phyloP scores from a whole-genome alignment of 192 early-diverging fungal species.

The Coemansia sp. region DNA sequence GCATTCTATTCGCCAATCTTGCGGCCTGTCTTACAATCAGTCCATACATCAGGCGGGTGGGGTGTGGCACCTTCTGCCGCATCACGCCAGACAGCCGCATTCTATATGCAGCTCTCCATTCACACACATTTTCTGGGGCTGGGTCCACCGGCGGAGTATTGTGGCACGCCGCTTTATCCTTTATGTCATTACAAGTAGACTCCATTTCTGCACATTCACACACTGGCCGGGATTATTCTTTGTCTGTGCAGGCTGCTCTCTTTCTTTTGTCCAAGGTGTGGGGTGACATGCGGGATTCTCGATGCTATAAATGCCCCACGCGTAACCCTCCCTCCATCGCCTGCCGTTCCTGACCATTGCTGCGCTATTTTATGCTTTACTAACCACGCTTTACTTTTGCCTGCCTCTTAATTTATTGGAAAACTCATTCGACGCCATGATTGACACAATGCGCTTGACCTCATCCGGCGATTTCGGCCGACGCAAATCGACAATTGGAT shows the following conservation, averaged over 20 bases:
- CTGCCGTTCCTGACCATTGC: neutral
- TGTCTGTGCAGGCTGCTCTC: neutral
- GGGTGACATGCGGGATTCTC: neutral
- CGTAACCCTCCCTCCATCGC: neutral
- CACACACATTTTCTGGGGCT: neutral
- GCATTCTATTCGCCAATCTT: neutral
- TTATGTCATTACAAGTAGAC: neutral
- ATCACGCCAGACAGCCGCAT: neutral
- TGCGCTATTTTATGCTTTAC: neutral
- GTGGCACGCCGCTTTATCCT: neutral
- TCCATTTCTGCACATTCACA: neutral
- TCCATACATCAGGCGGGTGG: neutral
- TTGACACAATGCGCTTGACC: constrained; percentile 1
- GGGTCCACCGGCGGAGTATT: neutral
- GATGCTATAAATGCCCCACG: neutral
- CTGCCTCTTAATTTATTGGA: too few species aligned
- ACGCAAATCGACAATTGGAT: constrained; percentile 39
- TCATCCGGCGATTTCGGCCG: constrained; percentile 8
- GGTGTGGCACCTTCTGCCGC: neutral
- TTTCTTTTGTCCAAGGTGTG: neutral
- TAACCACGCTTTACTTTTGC: too few species aligned
- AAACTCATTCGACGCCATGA: neutral
- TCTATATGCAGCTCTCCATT: neutral
- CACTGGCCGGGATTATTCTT: neutral
- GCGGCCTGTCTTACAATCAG: neutral